Evolutionary conservation across 768 basidiomycete genomes (phyloP), one percentile per base, ranked within the genome.

Genomic region (Leucocoprinus sp.): DNA sequence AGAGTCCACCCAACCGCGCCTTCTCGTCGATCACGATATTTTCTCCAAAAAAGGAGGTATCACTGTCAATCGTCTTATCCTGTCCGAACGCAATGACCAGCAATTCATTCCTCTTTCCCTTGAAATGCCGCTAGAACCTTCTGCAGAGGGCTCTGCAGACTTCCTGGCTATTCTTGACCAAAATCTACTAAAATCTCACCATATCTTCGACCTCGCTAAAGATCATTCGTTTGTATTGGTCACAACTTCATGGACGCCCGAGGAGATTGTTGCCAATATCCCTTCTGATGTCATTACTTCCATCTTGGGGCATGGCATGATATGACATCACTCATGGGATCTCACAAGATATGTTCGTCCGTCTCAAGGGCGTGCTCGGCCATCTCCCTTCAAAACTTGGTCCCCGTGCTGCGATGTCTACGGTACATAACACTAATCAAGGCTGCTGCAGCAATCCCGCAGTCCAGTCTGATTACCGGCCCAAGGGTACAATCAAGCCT

Each of bases 131-230:
- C 60, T 92, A 24, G 71, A 71, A 21, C 55, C 62, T 18, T 55
- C 59, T 6, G 69, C 67, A 44, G 42, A 54, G 6, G 78, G 78
- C 15, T 64, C 67, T 38, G 71, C 77, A 1, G 84, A 90, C 63
- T 86, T 91, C 58, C 58, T 83, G 34, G 82, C 78, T 46, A 64
- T 97, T 26, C 67, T 91, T 29, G 89, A 93, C 49, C 77, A 84
- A 38, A 70, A 64, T 38, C 69, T 98, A 24, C 70, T 95, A 54
- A 91, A 85, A 60, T 75, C 83, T 0, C 90, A 92, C 57, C 75
- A 79, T 7, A 57, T 93, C 21, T 59, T 96, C 42, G 65, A 77
- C 21, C 72, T 80, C 39, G 81, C 86, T 21, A 83, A 80, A 49
- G 61, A 65, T 3, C 75, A 74, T 5, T 82, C 91, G 0, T 66